Conservation (phyloP, 192 early-diverging fungal genomes). For the Coemansia umbellata region DNA sequence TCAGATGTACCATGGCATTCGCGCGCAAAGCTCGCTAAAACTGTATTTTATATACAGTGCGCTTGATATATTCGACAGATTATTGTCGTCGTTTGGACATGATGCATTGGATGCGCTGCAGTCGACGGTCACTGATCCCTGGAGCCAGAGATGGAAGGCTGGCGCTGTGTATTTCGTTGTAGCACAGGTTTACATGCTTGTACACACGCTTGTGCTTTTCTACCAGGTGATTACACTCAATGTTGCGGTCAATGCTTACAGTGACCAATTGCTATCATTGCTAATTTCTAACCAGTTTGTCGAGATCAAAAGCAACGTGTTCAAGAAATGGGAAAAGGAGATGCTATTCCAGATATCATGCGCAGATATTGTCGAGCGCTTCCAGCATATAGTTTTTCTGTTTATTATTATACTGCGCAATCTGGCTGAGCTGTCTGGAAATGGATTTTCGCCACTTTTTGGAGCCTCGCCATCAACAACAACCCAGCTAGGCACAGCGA, state of each 20-base stretch:
- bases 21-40: slow-evolving; percentile 94
- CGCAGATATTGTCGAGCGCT: slow-evolving; percentile 93
- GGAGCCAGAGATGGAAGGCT: slow-evolving; percentile 36
- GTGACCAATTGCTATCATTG: slow-evolving; percentile 88
- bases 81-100: slow-evolving; percentile 89
- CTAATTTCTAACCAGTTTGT: slow-evolving; percentile 97
- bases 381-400: slow-evolving; percentile 85
- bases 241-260: slow-evolving; percentile 94
- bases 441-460: slow-evolving; percentile 53
- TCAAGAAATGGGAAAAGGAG: slow-evolving; percentile 95
- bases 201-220: slow-evolving; percentile 88
- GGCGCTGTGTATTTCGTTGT: slow-evolving; percentile 61
- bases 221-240: slow-evolving; percentile 96
- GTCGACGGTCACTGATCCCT: slow-evolving; percentile 55
- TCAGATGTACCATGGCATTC: slow-evolving; percentile 88
- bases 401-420: slow-evolving; percentile 89
- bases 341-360: slow-evolving; percentile 95
- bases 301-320: slow-evolving; percentile 96
- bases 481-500: neutral
- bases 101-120: slow-evolving; percentile 95
- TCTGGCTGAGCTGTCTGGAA: slow-evolving; percentile 74
- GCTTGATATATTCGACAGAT: slow-evolving; percentile 90
- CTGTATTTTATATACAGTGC: slow-evolving; percentile 96
- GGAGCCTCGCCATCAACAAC: slow-evolving; percentile 7
- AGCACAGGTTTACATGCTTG: slow-evolving; percentile 79